phyloP scores from a whole-genome alignment of 208 protist species.

The Leishmania martiniquensis region DNA sequence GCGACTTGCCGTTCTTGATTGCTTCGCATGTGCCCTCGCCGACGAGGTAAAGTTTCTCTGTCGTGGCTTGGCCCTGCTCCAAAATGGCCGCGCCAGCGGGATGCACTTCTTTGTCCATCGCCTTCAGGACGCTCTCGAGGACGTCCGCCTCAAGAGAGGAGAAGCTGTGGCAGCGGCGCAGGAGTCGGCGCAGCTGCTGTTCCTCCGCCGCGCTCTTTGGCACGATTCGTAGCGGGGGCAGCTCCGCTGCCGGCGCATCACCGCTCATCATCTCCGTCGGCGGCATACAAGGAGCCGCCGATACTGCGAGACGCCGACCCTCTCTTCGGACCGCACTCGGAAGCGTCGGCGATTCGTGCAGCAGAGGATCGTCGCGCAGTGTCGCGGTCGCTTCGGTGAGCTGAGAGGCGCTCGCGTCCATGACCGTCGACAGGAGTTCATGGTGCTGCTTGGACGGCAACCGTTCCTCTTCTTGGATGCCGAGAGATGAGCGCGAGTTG shows the following conservation, averaged over 20 bases:
- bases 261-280: slow-evolving; percentile 4
- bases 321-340: slow-evolving; percentile 31
- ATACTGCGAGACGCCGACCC: slow-evolving; percentile 68
- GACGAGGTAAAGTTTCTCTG: slow-evolving; percentile 80
- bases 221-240: slow-evolving; percentile 46
- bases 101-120: slow-evolving; percentile 67
- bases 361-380: slow-evolving; percentile 23
- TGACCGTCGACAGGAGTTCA: slow-evolving; percentile 19
- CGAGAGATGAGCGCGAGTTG: slow-evolving; percentile 28
- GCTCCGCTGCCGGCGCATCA: slow-evolving; percentile 28
- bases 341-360: slow-evolving; percentile 20
- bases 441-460: not conserved
- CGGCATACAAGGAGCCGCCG: slow-evolving; percentile 42
- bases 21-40: slow-evolving; percentile 81
- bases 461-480: slow-evolving; percentile 1
- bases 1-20: slow-evolving; percentile 75
- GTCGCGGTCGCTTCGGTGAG: slow-evolving; percentile 17
- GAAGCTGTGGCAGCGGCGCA: slow-evolving; percentile 76
- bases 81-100: slow-evolving; percentile 68
- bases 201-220: slow-evolving; percentile 49
- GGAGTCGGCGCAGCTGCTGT: slow-evolving; percentile 44
- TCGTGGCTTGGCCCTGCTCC: slow-evolving; percentile 65
- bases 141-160: slow-evolving; percentile 58
- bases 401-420: slow-evolving; percentile 17
- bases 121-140: slow-evolving; percentile 50